phyloP scores from a whole-genome alignment of 73 alveolate genomes.

The Paramecium pentaurelia region DNA sequence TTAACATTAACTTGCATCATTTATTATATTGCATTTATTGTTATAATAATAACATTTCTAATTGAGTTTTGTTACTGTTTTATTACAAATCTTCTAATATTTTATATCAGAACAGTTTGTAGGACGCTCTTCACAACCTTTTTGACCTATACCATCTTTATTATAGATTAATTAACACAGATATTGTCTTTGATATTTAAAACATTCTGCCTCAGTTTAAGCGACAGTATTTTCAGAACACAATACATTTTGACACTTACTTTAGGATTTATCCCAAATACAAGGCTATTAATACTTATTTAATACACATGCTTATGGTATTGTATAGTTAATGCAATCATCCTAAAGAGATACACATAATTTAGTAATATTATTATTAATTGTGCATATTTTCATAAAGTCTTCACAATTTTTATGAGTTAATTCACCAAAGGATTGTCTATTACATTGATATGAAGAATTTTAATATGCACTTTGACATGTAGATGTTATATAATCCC shows the following conservation, averaged over 20 bases:
- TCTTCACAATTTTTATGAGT: not conserved
- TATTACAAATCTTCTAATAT: not conserved
- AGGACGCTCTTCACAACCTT: not conserved
- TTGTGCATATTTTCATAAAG: not conserved
- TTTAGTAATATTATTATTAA: not conserved
- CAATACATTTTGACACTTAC: not conserved
- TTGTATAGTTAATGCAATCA: not conserved
- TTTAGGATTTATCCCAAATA: not conserved
- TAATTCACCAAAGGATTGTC: not conserved
- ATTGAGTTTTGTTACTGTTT: not conserved
- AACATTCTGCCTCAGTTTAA: not conserved
- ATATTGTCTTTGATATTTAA: not conserved
- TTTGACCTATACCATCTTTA: not conserved
- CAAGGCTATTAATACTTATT: not conserved
- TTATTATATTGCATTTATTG: not conserved
- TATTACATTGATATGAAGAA: not conserved
- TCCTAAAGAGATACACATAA: not conserved
- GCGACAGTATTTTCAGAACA: not conserved
- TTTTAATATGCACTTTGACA: not conserved
- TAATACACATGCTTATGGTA: not conserved
- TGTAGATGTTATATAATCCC: not conserved
- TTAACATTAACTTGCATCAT: not conserved
- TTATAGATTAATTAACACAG: not conserved
- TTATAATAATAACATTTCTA: not conserved
- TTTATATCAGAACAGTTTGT: not conserved